Conservation (phyloP, 2,329 filamentous ascomycete species). For the Fusarium sp. region DNA sequence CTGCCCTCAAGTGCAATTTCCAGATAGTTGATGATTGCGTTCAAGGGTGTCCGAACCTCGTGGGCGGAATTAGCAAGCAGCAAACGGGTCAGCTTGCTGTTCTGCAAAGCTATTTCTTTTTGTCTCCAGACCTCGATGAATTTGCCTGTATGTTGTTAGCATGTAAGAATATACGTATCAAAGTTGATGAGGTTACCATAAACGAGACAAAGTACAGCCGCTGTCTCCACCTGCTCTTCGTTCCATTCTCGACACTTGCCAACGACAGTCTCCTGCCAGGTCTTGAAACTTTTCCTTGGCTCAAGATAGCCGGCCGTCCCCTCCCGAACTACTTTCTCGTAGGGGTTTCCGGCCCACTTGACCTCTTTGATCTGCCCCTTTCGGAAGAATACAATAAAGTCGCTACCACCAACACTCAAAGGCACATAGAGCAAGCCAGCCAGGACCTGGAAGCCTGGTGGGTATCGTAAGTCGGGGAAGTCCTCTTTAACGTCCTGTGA, state of each 20-base stretch:
- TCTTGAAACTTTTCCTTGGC: constrained; percentile 80
- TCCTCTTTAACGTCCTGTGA: constrained; percentile 80
- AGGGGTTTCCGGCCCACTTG: constrained; percentile 88
- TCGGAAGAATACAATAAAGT: constrained; percentile 94
- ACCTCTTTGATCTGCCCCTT: constrained; percentile 77
- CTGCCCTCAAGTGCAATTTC: constrained; percentile 87
- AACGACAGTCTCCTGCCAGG: constrained; percentile 81
- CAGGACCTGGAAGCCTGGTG: constrained; percentile 79
- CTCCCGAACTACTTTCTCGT: constrained; percentile 78
- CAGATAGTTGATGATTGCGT: constrained; percentile 94
- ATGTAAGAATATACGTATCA: background rate
- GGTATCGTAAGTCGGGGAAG: constrained; percentile 82
- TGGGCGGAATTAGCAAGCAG: constrained; percentile 89
- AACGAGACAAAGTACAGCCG: constrained; percentile 85
- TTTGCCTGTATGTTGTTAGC: constrained; percentile 54
- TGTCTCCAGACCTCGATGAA: constrained; percentile 95
- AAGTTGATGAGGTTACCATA: constrained; percentile 68
- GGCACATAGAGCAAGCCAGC: constrained; percentile 85
- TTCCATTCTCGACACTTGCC: constrained; percentile 89
- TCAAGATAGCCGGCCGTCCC: constrained; percentile 79
- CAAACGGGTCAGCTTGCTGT: constrained; percentile 79
- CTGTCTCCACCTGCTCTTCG: constrained; percentile 88
- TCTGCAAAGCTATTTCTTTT: constrained; percentile 85
- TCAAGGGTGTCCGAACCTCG: constrained; percentile 88
- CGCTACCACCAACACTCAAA: constrained; percentile 75